These are phyloP conservation scores for Pseudocercospora fuligena DNA, from an alignment of 2,329 filamentous ascomycete species.

Conservation along the genomic window DNA sequence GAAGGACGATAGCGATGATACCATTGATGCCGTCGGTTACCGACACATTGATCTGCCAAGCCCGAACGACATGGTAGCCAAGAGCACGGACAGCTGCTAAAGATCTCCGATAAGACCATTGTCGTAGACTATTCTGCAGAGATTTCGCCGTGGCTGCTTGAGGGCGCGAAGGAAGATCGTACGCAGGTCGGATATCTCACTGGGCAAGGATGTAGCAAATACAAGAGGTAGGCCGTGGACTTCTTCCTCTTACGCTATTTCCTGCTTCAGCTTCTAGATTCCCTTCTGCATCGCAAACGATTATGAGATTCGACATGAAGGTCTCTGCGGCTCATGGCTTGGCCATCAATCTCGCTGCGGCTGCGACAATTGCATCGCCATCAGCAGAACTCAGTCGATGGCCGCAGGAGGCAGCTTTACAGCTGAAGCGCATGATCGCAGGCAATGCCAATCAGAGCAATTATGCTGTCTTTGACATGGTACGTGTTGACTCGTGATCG, in stretches of 20 bases:
- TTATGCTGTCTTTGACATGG: conserved; percentile 45
- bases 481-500: neutral
- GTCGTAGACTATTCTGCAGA: neutral
- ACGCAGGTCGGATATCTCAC: neutral
- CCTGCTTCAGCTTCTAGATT: neutral
- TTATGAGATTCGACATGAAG: neutral
- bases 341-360: neutral
- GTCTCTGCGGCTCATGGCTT: neutral
- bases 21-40: neutral
- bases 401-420: conserved; percentile 25
- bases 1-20: neutral
- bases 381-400: conserved; percentile 21
- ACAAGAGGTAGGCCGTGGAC: neutral
- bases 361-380: neutral
- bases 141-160: conserved; percentile 1
- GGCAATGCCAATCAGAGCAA: conserved; percentile 30
- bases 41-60: conserved; percentile 55
- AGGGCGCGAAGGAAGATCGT: neutral
- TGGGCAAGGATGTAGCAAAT: neutral
- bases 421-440: conserved; percentile 26
- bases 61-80: neutral
- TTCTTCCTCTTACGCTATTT: neutral
- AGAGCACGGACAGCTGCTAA: conserved; percentile 1
- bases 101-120: neutral
- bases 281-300: neutral